Base-by-base conservation (phyloP, 179 eudicot species). In the Patellifolia procumbens region DNA sequence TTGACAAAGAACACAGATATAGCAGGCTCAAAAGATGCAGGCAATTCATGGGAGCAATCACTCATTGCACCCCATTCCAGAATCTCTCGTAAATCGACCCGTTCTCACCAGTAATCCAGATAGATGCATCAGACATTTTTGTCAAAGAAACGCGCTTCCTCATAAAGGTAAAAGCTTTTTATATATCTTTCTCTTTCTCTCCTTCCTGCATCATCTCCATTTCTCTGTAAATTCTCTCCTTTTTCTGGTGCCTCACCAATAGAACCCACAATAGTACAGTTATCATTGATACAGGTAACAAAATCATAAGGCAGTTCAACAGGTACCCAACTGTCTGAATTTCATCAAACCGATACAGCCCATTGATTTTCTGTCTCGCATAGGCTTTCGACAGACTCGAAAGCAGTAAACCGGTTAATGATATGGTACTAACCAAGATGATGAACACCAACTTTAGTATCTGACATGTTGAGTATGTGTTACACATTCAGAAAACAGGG, bases 61-160 rank as follows among this genome's bases (percentile, higher is more conserved):
- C 98, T 97, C 98, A 93, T 73, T 90, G 91, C 34, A 91, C 80
- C 29, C 97, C 98, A 84, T 93, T 93, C 98, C 98, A 93, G 61
- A 86, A 91, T 81, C 97, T 87, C 83, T 93, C 98, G 31, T 86
- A 91, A 19, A 93, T 87, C 7, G 96, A 91, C 17, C 98, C 98
- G 42, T 97, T 93, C 72, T 77, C 85, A 4, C 94, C 97, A 9
- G 90, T 89, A 1, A 93, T 83, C 98, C 94, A 93, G 26, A 93
- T 74, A 11, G 98, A 93, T 31, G 85, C 64, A 59, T 89, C 97
- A 0, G 98, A 88, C 91, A 93, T 90, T 75, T 84, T 90, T 1
- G 86, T 83, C 79, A 91, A 45, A 34, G 88, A 89, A 83, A 88
- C 79, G 76, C 91, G 77, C 85, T 82, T 93, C 74, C 97, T 93